Percentiles rank a stretch among this genome's conserved stretches.
These are phyloP conservation scores for Claviceps purpurea DNA, from an alignment of 2,329 filamentous ascomycete species.

Conservation along the genomic window DNA sequence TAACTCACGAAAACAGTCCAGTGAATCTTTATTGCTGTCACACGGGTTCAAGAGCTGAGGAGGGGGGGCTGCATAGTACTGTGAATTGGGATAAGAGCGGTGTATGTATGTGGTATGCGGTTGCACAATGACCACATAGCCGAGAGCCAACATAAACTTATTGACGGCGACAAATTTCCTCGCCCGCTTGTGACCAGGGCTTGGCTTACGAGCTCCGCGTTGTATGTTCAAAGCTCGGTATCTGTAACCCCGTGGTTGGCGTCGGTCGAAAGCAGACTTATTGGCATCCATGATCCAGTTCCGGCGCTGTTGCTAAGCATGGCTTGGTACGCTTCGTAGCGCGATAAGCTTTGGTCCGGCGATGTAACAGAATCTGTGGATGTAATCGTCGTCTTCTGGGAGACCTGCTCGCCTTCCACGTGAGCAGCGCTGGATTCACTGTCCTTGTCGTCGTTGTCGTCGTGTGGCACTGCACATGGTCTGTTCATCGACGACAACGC, in stretches of 20 bases:
- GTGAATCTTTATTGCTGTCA: background rate
- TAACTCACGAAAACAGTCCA: background rate
- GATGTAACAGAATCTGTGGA: background rate
- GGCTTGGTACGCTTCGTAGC: constrained; percentile 20
- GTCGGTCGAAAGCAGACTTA: constrained; percentile 22
- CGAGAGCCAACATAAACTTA: background rate
- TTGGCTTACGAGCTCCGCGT: background rate
- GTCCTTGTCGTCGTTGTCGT: background rate
- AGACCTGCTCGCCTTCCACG: background rate
- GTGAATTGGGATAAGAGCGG: background rate
- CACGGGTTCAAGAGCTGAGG: background rate
- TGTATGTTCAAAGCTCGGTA: constrained; percentile 16
- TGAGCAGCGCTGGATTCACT: background rate
- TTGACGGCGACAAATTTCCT: background rate
- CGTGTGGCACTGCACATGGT: background rate
- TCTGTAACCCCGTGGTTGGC: constrained; percentile 20
- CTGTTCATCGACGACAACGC: background rate
- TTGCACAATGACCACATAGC: background rate
- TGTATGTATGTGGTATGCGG: background rate
- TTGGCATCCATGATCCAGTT: constrained; percentile 16
- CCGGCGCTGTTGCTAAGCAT: constrained; percentile 17
- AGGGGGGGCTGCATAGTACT: background rate
- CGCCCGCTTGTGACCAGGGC: background rate
- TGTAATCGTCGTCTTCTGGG: background rate
- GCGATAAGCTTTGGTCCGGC: constrained; percentile 11